phyloP scores from a whole-genome alignment of 2,329 filamentous ascomycete genomes.

The Neophaeococcomyces mojaviensis region DNA sequence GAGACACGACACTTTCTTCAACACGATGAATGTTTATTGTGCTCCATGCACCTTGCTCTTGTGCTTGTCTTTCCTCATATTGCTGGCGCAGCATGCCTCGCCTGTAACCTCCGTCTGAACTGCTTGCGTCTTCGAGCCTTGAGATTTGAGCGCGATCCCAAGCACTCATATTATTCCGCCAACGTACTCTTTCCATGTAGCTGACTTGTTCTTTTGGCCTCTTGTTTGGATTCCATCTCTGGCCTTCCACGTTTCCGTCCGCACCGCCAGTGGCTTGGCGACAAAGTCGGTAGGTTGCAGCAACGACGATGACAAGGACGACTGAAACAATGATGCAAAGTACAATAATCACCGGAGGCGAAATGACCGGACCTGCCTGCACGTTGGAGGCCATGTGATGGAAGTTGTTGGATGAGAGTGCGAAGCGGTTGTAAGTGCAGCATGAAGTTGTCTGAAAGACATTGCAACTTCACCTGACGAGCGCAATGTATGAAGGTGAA shows the following conservation, averaged over 20 bases:
- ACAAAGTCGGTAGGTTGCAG: constrained; percentile 4
- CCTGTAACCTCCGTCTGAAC: not conserved
- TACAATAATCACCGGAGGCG: constrained; percentile 4
- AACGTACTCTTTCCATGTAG: constrained; percentile 8
- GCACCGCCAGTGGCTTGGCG: not conserved
- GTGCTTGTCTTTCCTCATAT: not conserved
- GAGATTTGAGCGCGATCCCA: constrained; percentile 1
- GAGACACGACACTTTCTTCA: not conserved
- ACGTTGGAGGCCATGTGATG: not conserved
- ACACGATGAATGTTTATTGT: not conserved
- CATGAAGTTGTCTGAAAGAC: no score
- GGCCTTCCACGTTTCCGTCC: not conserved
- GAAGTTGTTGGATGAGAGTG: no score
- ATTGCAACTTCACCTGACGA: no score
- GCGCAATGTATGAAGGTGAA: no score
- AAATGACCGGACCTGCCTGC: not conserved
- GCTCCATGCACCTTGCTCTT: not conserved
- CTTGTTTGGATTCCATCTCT: constrained; percentile 6
- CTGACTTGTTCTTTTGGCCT: constrained; percentile 1
- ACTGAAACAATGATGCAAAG: constrained; percentile 2
- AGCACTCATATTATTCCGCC: constrained; percentile 1
- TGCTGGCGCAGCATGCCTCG: constrained; percentile 1
- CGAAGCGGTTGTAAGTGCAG: no score
- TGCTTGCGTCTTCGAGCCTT: not conserved
- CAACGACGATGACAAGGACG: not conserved